A percentile compares a stretch with the other conserved stretches of the same genome.
These are phyloP conservation scores for Paraconiothyrium brasiliense DNA, from an alignment of 2,329 filamentous ascomycete species.

Conservation along the genomic window DNA sequence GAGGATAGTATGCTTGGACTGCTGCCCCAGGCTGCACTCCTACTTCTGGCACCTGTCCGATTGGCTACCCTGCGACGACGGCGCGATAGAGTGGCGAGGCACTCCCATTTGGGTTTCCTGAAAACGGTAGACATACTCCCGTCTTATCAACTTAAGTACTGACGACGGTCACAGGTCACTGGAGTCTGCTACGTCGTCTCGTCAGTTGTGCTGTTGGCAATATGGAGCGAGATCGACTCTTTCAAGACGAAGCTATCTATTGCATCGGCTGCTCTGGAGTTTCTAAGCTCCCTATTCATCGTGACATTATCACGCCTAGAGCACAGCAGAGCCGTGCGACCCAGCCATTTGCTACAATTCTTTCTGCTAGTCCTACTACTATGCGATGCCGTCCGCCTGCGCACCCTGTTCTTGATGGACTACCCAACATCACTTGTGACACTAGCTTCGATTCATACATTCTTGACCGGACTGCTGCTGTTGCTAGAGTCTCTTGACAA, in stretches of 20 bases:
- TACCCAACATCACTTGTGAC: slow-evolving; percentile 27
- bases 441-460: slow-evolving; percentile 29
- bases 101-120: slow-evolving; percentile 30
- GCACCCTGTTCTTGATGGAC: slow-evolving; percentile 36
- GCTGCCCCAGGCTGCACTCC: slow-evolving; percentile 33
- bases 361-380: slow-evolving; percentile 38
- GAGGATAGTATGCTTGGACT: slow-evolving; percentile 40
- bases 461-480: slow-evolving; percentile 31
- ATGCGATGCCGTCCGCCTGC: slow-evolving; percentile 35
- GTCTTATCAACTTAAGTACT: not conserved
- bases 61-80: slow-evolving; percentile 33
- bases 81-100: slow-evolving; percentile 27
- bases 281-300: slow-evolving; percentile 29
- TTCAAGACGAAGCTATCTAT: slow-evolving; percentile 32
- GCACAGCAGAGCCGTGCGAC: slow-evolving; percentile 36
- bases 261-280: slow-evolving; percentile 32
- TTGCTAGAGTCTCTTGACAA: slow-evolving; percentile 40
- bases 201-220: slow-evolving; percentile 28
- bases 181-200: slow-evolving; percentile 31
- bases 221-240: slow-evolving; percentile 29
- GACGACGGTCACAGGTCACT: slow-evolving; percentile 17
- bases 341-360: slow-evolving; percentile 39
- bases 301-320: slow-evolving; percentile 35
- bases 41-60: slow-evolving; percentile 37
- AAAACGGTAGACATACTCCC: slow-evolving; percentile 22